These are phyloP conservation scores for Skeletonema potamos DNA, from an alignment of 108 stramenopile genomes.

Conservation along the genomic window DNA sequence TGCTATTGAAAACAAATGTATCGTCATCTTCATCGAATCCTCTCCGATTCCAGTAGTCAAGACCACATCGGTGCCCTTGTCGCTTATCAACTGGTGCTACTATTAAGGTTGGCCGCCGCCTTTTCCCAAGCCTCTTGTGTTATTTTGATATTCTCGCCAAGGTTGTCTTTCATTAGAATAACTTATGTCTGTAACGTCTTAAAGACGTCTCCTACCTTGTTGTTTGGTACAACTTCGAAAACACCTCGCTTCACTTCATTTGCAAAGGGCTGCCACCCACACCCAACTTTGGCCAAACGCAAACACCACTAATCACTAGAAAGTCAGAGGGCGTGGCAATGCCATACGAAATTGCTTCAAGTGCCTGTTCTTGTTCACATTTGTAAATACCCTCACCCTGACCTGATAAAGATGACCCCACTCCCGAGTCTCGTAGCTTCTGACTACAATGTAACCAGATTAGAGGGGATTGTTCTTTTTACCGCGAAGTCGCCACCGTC, in stretches of 20 bases:
- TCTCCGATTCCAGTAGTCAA: slow-evolving; percentile 62
- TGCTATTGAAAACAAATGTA: slow-evolving; percentile 65
- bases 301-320: slow-evolving; percentile 63
- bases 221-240: slow-evolving; percentile 62
- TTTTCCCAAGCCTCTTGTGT: slow-evolving; percentile 57
- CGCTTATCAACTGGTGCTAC: background rate
- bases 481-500: slow-evolving; percentile 79
- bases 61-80: slow-evolving; percentile 5
- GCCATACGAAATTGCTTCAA: slow-evolving; percentile 54
- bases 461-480: slow-evolving; percentile 61
- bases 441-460: slow-evolving; percentile 73
- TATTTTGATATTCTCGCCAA: slow-evolving; percentile 45
- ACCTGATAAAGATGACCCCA: slow-evolving; percentile 51
- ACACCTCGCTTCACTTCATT: slow-evolving; percentile 62
- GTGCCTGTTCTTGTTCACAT: slow-evolving; percentile 65
- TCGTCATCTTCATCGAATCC: slow-evolving; percentile 80
- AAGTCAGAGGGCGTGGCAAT: slow-evolving; percentile 67
- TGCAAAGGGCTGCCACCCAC: slow-evolving; percentile 35
- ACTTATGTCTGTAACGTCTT: slow-evolving; percentile 51
- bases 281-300: slow-evolving; percentile 64
- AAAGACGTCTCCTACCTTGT: slow-evolving; percentile 49
- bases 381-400: slow-evolving; percentile 58
- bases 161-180: slow-evolving; percentile 50
- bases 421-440: slow-evolving; percentile 47
- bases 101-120: slow-evolving; percentile 6